Evolutionary conservation across 1,284 basidiomycete species (phyloP).

Genomic region (Ustilago curta): DNA sequence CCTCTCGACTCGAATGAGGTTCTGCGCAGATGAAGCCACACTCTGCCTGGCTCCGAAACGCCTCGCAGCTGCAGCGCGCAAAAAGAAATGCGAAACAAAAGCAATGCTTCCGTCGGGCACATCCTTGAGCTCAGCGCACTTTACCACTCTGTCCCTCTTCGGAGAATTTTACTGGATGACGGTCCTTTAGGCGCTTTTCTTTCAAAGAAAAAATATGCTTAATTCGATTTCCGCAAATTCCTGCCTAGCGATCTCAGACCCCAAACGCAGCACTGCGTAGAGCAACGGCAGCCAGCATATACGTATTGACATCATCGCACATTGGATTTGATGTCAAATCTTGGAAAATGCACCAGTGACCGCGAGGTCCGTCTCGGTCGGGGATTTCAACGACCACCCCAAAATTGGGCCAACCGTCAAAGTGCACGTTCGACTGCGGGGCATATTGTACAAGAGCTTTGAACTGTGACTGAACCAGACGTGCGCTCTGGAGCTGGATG

Average conservation of each 20-base stretch:
- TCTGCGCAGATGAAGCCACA: no score
- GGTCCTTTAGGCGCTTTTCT: neutral
- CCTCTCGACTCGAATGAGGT: no score
- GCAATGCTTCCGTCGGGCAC: neutral
- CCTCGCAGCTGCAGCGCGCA: no score
- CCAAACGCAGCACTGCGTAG: neutral
- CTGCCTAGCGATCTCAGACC: neutral
- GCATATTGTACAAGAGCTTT: no score
- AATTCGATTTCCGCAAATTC: slow-evolving; percentile 6
- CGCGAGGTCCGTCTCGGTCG: neutral
- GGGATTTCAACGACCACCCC: neutral
- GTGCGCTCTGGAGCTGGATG: no score
- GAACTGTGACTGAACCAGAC: no score
- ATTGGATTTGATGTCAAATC: neutral
- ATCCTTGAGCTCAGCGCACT: neutral
- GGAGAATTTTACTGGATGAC: slow-evolving; percentile 4
- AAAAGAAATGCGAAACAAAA: no score
- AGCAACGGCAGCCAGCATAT: neutral
- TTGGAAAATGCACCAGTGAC: neutral
- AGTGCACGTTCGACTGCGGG: no score
- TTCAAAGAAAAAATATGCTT: neutral
- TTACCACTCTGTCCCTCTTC: neutral
- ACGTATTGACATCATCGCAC: slow-evolving; percentile 7
- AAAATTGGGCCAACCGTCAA: neutral
- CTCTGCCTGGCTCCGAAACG: no score